phyloP scores from a whole-genome alignment of 352 stramenopile genomes.

The Globisporangium paroecandrum region DNA sequence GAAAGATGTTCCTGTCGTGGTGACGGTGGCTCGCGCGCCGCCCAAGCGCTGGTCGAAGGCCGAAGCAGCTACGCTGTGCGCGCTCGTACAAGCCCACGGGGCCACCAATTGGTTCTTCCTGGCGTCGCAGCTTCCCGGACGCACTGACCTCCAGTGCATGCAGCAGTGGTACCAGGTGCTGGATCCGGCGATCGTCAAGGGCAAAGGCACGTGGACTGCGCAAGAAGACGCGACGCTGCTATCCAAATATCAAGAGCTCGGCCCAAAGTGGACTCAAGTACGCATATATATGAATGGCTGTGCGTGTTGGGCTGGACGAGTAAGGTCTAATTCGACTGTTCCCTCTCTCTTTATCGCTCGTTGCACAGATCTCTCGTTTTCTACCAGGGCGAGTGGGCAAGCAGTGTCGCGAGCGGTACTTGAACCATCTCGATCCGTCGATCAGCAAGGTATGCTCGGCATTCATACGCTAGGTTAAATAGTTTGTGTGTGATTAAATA shows the following conservation, averaged over 20 bases:
- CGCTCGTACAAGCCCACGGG: constrained; percentile 42
- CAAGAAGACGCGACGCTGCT: constrained; percentile 45
- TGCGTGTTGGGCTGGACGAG: no score
- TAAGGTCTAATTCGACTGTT: no score
- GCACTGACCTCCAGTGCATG: constrained; percentile 72
- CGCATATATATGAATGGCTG: no score
- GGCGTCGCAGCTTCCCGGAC: constrained; percentile 57
- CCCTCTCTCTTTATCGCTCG: background rate
- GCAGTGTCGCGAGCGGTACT: constrained; percentile 69
- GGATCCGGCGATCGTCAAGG: constrained; percentile 48
- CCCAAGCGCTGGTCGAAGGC: constrained; percentile 19
- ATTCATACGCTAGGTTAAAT: background rate
- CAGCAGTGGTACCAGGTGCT: constrained; percentile 75
- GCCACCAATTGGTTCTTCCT: constrained; percentile 72
- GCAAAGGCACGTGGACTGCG: constrained; percentile 49
- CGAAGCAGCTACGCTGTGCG: constrained; percentile 33
- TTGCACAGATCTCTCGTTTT: constrained; percentile 42
- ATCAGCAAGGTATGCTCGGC: constrained; percentile 34
- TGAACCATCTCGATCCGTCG: constrained; percentile 53
- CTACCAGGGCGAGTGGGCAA: constrained; percentile 60
- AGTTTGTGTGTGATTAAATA: background rate
- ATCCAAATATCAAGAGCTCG: constrained; percentile 41
- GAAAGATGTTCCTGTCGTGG: background rate
- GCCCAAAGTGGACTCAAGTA: constrained; percentile 60
- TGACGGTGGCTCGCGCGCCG: background rate